These are phyloP conservation scores for Rosa chinensis DNA, from an alignment of 306 rosid species.

Conservation along the genomic window DNA sequence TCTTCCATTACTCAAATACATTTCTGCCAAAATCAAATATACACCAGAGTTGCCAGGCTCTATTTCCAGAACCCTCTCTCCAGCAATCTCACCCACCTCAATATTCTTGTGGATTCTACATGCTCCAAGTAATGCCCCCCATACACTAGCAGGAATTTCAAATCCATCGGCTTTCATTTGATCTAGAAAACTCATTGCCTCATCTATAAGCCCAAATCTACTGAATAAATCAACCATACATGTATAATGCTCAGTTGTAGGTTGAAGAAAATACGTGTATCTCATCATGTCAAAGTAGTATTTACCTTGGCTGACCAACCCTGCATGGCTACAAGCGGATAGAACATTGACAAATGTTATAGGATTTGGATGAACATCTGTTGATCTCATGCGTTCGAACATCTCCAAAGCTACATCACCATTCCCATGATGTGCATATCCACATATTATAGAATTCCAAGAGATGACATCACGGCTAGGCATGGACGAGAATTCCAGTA, in stretches of 20 bases:
- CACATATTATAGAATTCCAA: slow-evolving; percentile 56
- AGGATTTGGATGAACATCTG: slow-evolving; percentile 37
- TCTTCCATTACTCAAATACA: slow-evolving; percentile 33
- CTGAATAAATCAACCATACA: slow-evolving; percentile 55
- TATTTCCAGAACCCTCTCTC: slow-evolving; percentile 40
- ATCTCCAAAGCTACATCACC: slow-evolving; percentile 42
- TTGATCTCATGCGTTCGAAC: slow-evolving; percentile 44
- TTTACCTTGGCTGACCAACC: slow-evolving; percentile 43
- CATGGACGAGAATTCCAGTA: slow-evolving; percentile 43
- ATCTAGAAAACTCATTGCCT: slow-evolving; percentile 36
- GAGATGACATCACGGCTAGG: slow-evolving; percentile 43
- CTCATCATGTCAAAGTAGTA: slow-evolving; percentile 42
- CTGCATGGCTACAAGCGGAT: slow-evolving; percentile 58
- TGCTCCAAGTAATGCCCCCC: slow-evolving; percentile 66
- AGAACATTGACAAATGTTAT: slow-evolving; percentile 55
- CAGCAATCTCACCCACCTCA: slow-evolving; percentile 41
- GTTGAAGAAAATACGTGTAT: slow-evolving; percentile 33
- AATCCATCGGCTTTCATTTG: slow-evolving; percentile 41
- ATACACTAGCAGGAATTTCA: slow-evolving; percentile 48
- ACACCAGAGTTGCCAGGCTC: slow-evolving; percentile 56
- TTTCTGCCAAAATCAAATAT: slow-evolving; percentile 51
- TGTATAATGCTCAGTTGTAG: slow-evolving; percentile 46
- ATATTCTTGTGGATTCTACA: slow-evolving; percentile 52
- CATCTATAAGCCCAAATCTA: slow-evolving; percentile 53
- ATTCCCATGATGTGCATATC: slow-evolving; percentile 50